Base-by-base conservation (phyloP, 768 basidiomycete species). In the Pholiota molesta region DNA sequence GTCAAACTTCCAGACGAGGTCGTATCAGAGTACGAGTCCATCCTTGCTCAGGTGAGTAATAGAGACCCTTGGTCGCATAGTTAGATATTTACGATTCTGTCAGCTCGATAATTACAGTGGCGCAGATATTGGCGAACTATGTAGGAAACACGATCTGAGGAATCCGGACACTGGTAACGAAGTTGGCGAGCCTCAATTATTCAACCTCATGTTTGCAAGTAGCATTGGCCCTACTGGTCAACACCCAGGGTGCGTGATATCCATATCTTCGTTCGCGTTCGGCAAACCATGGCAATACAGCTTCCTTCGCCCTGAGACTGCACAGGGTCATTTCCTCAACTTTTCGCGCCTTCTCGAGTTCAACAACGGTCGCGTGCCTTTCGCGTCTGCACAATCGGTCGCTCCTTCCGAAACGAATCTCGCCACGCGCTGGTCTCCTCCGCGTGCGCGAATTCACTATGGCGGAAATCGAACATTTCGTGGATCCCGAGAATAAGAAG, bases 401-500 rank as follows among this genome's bases (percentile, higher is more conserved):
- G 92, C 56, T 87, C 92, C 17, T 99, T 99, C 86, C 88, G 97
- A 56, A 99, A 99, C 74, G 97, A 99, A 99, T 99, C 68, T 96
- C 95, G 0, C 97, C 97, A 14, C 92, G 95, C 59, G 94, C 96
- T 40, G 97, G 97, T 57, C 83, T 99, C 42, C 84, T 99, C 52
- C 95, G 97, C 63, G 97, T 99, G 33, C 92, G 97, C 67, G 97
- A 99, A 75, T 99, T 99, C 79, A 97, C 94, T 11, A 97, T 99
- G 97, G 97, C 95, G 51, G 97, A 99, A 80, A 97, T 99, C 72
- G 97, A 99, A 78, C 97, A 99, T 79, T 99, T 81, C 66, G 97
- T 99, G 67, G 97, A 99, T 80, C 97, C 97, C 14, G 83, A 84
- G 45, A 89, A 97, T 79, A 99, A 99, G 79, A 78, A 75, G 5